Evolutionary conservation across 192 early-diverging fungal species (phyloP), one percentile per base, ranked within the genome.

Genomic region (Funneliformis mosseae): DNA sequence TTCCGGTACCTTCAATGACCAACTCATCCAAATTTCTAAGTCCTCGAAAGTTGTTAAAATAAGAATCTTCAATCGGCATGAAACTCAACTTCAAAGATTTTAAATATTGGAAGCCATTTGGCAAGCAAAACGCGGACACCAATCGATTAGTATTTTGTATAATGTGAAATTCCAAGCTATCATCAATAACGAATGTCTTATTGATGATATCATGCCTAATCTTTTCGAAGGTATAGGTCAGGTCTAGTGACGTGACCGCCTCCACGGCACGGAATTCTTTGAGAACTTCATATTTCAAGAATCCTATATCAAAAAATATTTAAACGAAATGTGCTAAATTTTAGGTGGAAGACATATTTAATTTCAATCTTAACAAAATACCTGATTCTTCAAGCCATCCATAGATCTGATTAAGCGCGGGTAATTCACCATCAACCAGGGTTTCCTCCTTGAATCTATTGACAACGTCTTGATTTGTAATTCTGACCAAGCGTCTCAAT

Each of bases 251-350:
- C 2, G 41, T 9, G 21, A 60, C 50, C 16, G 5, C 8, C 46
- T 75, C 1, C 10, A 33, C 74, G 5, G 55, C 74, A 59, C 74
- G 74, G 28, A 75, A 75, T 75, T 75, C 74, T 59, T 23, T 28
- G 38, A 75, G 74, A 3, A 55, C 46, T n/a, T 75, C 41, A 25
- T 75, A 27, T 8, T 60, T 43, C 45, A 75, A 38, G 46, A n/a
- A 39, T 21, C 74, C 74, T 75, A 59, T 14, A 38, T 18, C 10
- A 60, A 60, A 75, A 27, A 33, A 11, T 33, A 18, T 55, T 25
- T 14, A 16, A 7, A 5, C 0, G 8, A 5, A 4, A 60, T 33
- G 18, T 14, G 59, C 21, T n/a, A n/a, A n/a, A n/a, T n/a, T n/a
- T 4, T 55, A 27, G 18, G 33, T 27, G 45, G 11, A 27, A 75